These are phyloP conservation scores for Basidiobolus meristosporus DNA, from an alignment of 371 early-diverging fungal species.

Conservation along the genomic window DNA sequence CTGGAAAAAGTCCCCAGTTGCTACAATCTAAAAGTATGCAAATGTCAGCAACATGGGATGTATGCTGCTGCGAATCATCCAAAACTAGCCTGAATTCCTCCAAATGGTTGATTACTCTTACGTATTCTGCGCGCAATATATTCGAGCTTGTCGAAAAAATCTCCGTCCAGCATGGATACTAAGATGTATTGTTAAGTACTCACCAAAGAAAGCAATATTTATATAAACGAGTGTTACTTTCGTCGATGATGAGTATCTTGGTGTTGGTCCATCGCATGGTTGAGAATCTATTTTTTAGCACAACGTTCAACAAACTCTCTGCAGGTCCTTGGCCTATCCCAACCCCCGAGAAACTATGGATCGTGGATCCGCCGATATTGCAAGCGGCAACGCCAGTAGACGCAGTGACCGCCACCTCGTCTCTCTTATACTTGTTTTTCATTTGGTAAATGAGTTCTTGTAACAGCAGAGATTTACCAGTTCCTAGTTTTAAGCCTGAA, in stretches of 20 bases:
- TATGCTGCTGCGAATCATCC: not conserved
- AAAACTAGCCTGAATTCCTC: slow-evolving; percentile 58
- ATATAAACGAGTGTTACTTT: slow-evolving; percentile 25
- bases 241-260: slow-evolving; percentile 53
- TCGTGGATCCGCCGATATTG: slow-evolving; percentile 27
- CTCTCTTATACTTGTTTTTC: slow-evolving; percentile 5
- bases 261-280: slow-evolving; percentile 10
- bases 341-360: slow-evolving; percentile 32
- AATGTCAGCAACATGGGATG: no score
- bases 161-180: slow-evolving; percentile 80
- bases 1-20: slow-evolving; percentile 85
- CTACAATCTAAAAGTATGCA: slow-evolving; percentile 24
- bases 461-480: slow-evolving; percentile 56
- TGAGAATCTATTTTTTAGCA: not conserved
- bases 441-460: slow-evolving; percentile 39
- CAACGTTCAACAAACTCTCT: slow-evolving; percentile 1
- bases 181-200: not conserved
- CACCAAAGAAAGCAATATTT: not conserved
- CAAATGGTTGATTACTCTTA: slow-evolving; percentile 36
- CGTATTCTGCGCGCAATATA: slow-evolving; percentile 38
- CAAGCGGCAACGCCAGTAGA: slow-evolving; percentile 36
- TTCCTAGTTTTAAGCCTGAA: slow-evolving; percentile 14
- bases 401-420: slow-evolving; percentile 57
- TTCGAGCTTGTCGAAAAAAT: slow-evolving; percentile 64
- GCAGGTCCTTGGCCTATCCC: slow-evolving; percentile 9